phyloP scores from a whole-genome alignment of 2,329 filamentous ascomycete species.

The Lachnellula cervina region DNA sequence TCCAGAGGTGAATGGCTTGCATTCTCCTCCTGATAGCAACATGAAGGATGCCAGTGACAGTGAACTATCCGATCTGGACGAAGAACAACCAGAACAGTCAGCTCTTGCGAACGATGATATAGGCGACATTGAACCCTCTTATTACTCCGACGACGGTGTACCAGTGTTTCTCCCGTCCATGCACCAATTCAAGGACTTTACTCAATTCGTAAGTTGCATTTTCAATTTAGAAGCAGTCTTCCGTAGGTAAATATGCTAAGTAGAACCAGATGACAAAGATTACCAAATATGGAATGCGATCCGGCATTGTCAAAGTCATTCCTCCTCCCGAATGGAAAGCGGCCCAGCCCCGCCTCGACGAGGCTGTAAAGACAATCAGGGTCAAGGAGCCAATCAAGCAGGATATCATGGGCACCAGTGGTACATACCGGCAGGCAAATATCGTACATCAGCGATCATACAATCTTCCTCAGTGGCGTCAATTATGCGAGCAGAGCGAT shows the following conservation, averaged over 20 bases:
- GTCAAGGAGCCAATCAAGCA: constrained; percentile 98
- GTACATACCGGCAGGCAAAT: constrained; percentile 94
- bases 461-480: constrained; percentile 93
- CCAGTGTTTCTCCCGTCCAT: constrained; percentile 95
- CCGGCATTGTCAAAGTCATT: constrained; percentile 93
- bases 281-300: constrained; percentile 94
- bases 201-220: constrained; percentile 67
- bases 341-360: constrained; percentile 70
- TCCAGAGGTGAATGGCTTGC: constrained; percentile 35
- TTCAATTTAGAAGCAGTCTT: background rate
- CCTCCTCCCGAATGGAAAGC: constrained; percentile 92
- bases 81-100: constrained; percentile 17
- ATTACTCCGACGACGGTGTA: constrained; percentile 78
- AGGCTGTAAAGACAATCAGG: constrained; percentile 83
- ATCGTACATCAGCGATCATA: constrained; percentile 94
- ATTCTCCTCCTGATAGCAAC: constrained; percentile 62
- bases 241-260: constrained; percentile 14
- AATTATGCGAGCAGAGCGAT: constrained; percentile 88
- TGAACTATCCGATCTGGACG: constrained; percentile 61
- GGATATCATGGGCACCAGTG: constrained; percentile 93
- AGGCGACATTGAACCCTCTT: constrained; percentile 75
- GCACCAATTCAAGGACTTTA: constrained; percentile 91
- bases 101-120: constrained; percentile 51
- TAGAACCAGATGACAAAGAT: constrained; percentile 64
- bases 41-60: constrained; percentile 57